Conservation (phyloP, 441 rosid genomes). For the Breynia disticha region DNA sequence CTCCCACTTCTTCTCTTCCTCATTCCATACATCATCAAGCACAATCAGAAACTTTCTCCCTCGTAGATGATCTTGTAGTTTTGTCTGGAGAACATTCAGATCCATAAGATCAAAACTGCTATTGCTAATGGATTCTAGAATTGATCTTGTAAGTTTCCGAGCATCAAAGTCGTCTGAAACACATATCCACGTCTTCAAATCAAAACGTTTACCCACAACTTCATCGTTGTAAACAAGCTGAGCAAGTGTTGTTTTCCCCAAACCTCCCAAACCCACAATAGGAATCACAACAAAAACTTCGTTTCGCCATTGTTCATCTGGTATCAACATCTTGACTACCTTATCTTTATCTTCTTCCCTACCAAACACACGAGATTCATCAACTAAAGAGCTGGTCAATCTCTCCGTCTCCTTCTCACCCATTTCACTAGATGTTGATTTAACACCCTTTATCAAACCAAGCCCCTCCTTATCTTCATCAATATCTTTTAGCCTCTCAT, state of each 20-base stretch:
- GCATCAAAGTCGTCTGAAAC: slow-evolving; percentile 27
- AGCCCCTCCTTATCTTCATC: slow-evolving; percentile 3
- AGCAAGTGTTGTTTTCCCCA: slow-evolving; percentile 18
- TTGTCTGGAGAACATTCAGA: slow-evolving; percentile 13
- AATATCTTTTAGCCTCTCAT: neutral
- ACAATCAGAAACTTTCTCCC: slow-evolving; percentile 16
- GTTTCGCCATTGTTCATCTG: slow-evolving; percentile 3
- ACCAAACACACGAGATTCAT: slow-evolving; percentile 15
- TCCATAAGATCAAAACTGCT: neutral
- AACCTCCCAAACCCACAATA: slow-evolving; percentile 18
- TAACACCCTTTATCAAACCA: slow-evolving; percentile 11
- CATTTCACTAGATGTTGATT: neutral
- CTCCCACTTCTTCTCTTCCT: slow-evolving; percentile 19
- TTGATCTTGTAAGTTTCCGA: slow-evolving; percentile 16
- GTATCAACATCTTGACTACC: slow-evolving; percentile 7
- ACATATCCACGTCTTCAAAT: slow-evolving; percentile 22
- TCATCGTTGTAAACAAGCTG: slow-evolving; percentile 16
- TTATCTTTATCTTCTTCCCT: slow-evolving; percentile 1
- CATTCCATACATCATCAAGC: slow-evolving; percentile 29
- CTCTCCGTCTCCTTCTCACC: slow-evolving; percentile 12
- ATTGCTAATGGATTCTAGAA: slow-evolving; percentile 17
- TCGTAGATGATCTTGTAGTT: slow-evolving; percentile 1
- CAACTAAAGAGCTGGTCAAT: slow-evolving; percentile 12
- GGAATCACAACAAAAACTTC: slow-evolving; percentile 13
- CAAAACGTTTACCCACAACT: slow-evolving; percentile 2